Evolutionary conservation across 768 basidiomycete genomes (phyloP), one percentile per base, ranked within the genome.

Genomic region (Dentipellis fragilis): DNA sequence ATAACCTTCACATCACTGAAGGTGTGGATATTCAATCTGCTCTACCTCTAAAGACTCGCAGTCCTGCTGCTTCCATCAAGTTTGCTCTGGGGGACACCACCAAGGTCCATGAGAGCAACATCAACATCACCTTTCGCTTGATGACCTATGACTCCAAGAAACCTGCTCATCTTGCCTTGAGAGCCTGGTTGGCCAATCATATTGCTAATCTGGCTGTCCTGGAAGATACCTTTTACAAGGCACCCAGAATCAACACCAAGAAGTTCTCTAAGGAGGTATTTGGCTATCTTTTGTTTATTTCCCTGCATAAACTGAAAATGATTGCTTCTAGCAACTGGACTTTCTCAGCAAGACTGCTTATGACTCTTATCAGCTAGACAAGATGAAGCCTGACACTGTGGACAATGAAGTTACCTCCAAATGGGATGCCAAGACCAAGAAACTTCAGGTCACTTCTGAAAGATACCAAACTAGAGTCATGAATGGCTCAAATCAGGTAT

Each of bases 11-110:
- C 39, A 60, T 85, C 45, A 63, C 66, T 7, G 72, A 75, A 34
- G 81, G 72, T n/a, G 65, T 84, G 39, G 81, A 85, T 61, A 73
- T 86, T 19, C 81, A 84, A 59, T 78, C 77, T 4, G 75, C 71
- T 2, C 76, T 45, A 10, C 67, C 71, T 10, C 36, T 59, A 29
- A 37, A 54, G 10, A 65, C 69, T 49, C 73, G 78, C 34, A 68
- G 70, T 38, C 76, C 80, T 5, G 52, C 75, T 7, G 66, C 64
- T 1, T 69, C 74, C 0, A 74, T 84, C 59, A 63, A 70, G 58
- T 70, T 57, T 36, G 65, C 63, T 29, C 52, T 64, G 29, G 57
- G 50, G 2, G 62, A 64, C 9, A 42, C 39, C 29, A 42, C 51
- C 38, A 37, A 51, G 16, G 48, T 68, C 29, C 58, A 58, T 49